A percentile compares a stretch with the other conserved stretches of the same genome.
Evolutionary conservation across 2,329 filamentous ascomycete species (phyloP).

Genomic region (Nigrospora sphaerica): DNA sequence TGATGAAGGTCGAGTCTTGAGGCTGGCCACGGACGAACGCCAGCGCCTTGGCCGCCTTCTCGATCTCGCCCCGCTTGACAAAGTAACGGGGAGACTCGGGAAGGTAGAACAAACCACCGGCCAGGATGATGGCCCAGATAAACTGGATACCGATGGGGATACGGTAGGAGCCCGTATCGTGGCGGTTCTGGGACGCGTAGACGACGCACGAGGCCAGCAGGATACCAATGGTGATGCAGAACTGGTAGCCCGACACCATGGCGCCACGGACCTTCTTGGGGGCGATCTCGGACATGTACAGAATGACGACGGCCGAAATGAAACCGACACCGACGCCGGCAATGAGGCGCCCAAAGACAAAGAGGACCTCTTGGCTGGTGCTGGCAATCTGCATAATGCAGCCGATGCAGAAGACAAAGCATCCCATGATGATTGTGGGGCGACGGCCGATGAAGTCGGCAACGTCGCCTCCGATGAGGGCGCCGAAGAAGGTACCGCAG

Average conservation of each 20-base stretch:
- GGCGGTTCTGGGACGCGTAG: slow-evolving; percentile 54
- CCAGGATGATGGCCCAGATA: slow-evolving; percentile 34
- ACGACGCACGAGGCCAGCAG: slow-evolving; percentile 62
- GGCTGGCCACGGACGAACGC: slow-evolving; percentile 58
- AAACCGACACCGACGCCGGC: slow-evolving; percentile 62
- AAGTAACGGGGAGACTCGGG: slow-evolving; percentile 67
- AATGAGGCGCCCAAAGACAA: slow-evolving; percentile 58
- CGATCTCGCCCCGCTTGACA: slow-evolving; percentile 59
- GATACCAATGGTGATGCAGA: slow-evolving; percentile 69
- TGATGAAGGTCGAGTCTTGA: slow-evolving; percentile 56
- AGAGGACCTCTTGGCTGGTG: slow-evolving; percentile 39
- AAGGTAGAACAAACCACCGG: slow-evolving; percentile 26
- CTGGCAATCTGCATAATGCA: slow-evolving; percentile 53
- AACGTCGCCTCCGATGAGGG: slow-evolving; percentile 57
- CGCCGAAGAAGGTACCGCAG: slow-evolving; percentile 56
- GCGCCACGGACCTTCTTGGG: slow-evolving; percentile 63
- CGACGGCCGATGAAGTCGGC: slow-evolving; percentile 58
- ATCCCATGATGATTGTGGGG: slow-evolving; percentile 51
- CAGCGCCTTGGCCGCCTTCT: slow-evolving; percentile 51
- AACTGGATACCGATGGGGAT: slow-evolving; percentile 67
- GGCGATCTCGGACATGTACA: slow-evolving; percentile 61
- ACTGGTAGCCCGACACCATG: slow-evolving; percentile 69
- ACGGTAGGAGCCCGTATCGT: slow-evolving; percentile 57
- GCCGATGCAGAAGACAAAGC: slow-evolving; percentile 51
- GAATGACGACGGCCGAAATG: slow-evolving; percentile 59